These are phyloP conservation scores for Erysimum pusillum DNA, from an alignment of 441 rosid species.

Conservation along the genomic window DNA sequence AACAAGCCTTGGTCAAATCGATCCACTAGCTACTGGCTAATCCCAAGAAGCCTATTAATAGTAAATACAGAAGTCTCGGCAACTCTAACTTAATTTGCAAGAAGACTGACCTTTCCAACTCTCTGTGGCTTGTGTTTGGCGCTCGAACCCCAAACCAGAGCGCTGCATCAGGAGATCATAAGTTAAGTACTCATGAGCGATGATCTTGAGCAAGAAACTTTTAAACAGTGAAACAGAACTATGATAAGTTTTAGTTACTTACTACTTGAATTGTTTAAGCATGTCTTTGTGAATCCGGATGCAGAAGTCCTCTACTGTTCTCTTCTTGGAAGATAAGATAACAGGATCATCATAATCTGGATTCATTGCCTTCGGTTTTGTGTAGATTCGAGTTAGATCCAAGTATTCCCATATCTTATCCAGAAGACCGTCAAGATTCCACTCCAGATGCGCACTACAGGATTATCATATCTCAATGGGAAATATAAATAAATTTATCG, in stretches of 20 bases:
- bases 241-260: conserved; percentile 48
- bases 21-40: conserved; percentile 15
- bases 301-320: conserved; percentile 95
- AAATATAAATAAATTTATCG: not conserved
- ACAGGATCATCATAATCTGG: conserved; percentile 99
- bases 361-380: conserved; percentile 96
- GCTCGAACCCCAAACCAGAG: conserved; percentile 98
- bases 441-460: conserved; percentile 91
- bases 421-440: conserved; percentile 95
- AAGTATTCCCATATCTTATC: conserved; percentile 97
- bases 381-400: conserved; percentile 84
- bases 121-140: conserved; percentile 97
- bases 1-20: not conserved
- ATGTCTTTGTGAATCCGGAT: conserved; percentile 90
- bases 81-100: not conserved
- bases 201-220: conserved; percentile 9
- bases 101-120: conserved; percentile 88
- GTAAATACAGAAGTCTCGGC: not conserved
- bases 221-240: conserved; percentile 9
- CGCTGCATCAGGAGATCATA: conserved; percentile 57
- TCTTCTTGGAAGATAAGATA: conserved; percentile 86
- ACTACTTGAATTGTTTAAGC: conserved; percentile 95
- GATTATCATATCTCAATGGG: conserved; percentile 13
- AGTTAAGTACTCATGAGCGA: not conserved
- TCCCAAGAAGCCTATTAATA: conserved; percentile 1